Base-by-base conservation (phyloP, 2,329 filamentous ascomycete genomes). In the Fusarium tanahbumbuense region DNA sequence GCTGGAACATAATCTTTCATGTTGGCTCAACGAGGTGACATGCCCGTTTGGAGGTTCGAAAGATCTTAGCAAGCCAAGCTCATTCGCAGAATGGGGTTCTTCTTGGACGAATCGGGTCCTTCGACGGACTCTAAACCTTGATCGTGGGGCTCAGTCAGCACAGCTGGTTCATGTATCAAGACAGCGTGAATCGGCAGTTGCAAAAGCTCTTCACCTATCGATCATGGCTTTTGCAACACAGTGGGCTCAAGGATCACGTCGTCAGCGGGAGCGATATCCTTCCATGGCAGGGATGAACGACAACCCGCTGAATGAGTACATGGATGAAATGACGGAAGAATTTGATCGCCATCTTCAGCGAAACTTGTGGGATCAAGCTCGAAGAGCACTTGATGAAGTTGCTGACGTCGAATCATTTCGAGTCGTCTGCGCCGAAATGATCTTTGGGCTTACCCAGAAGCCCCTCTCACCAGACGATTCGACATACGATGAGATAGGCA, bases 221-320 rank as follows among this genome's bases (percentile, higher is more conserved):
- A 84, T 87, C 46, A 82, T 86, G 78, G 82, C 85, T 0, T 87
- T 86, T 68, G 83, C 85, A 2, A 83, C 83, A 0, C 85, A 87
- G 55, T 86, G 84, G 83, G 77, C 82, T 1, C 81, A 83, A 48
- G 76, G 76, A 4, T 65, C 62, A 6, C 42, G 47, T 3, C 62
- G 62, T 1, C 47, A 65, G 15, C 59, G 41, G 18, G 62, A 65
- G 25, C 42, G 25, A 13, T 65, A 65, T n/a, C 34, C 34, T 6
- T 65, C 62, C 9, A 42, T 41, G 10, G 60, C 22, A 6, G 28
- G 40, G 3, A 30, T 52, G 5, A 18, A 42, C 10, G 60, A 65
- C 3, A 48, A 44, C 2, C 47, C 46, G 0, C 5, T 65, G 0
- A 47, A 44, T 4, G 54, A 48, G 4, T 53, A 13, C 11, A 42